These are phyloP conservation scores for Excoecaria agallocha DNA, from an alignment of 345 rosid genomes.

Conservation along the genomic window DNA sequence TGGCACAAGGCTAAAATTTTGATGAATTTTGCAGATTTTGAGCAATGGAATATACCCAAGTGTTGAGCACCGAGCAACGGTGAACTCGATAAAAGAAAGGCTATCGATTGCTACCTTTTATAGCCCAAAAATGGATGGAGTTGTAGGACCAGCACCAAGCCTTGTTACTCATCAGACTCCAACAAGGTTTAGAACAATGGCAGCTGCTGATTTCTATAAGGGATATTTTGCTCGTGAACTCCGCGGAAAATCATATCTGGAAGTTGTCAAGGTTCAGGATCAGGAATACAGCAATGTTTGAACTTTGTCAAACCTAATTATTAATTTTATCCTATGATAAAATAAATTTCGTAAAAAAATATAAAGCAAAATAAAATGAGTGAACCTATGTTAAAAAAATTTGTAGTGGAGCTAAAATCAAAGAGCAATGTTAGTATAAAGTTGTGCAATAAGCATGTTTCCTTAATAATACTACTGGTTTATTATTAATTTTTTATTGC, in stretches of 20 bases:
- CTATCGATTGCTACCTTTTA: constrained; percentile 7
- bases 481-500: no score
- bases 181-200: constrained; percentile 9
- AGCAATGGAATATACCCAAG: constrained; percentile 18
- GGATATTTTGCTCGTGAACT: constrained; percentile 9
- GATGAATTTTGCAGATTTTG: background rate
- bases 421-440: no score
- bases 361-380: no score
- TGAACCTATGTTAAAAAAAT: no score
- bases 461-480: no score
- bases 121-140: constrained; percentile 7
- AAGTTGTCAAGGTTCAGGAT: constrained; percentile 7
- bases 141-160: constrained; percentile 19
- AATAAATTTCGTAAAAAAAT: background rate
- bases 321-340: no score
- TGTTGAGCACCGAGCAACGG: constrained; percentile 17
- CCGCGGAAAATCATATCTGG: constrained; percentile 18
- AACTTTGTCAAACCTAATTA: no score
- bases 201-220: constrained; percentile 5
- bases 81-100: constrained; percentile 14
- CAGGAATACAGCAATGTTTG: background rate
- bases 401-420: no score
- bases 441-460: no score
- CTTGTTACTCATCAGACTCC: constrained; percentile 12
- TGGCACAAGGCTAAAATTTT: background rate